A percentile compares a stretch with the other conserved stretches of the same genome.
Evolutionary conservation across 768 basidiomycete genomes (phyloP).

Genomic region (Daedalea quercina): DNA sequence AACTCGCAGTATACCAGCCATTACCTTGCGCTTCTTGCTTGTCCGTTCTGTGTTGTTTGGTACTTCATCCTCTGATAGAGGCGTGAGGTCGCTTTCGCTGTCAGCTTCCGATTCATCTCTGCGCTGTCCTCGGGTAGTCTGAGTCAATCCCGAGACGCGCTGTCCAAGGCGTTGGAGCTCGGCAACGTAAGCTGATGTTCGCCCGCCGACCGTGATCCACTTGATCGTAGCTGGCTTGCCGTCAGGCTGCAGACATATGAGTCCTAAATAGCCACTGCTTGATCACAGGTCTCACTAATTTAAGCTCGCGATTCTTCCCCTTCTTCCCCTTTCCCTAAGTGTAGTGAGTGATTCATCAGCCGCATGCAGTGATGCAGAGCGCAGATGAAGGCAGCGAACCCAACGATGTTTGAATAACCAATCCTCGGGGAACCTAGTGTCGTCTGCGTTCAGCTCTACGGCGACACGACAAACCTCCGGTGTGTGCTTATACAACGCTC

Average conservation of each 20-base stretch:
- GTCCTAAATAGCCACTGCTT: not conserved
- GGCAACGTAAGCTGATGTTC: slow-evolving; percentile 66
- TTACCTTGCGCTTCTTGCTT: slow-evolving; percentile 15
- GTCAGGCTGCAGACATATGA: slow-evolving; percentile 41
- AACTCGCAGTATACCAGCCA: not conserved
- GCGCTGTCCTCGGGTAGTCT: not conserved
- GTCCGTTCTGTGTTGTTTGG: slow-evolving; percentile 7
- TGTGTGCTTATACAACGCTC: slow-evolving; percentile 45
- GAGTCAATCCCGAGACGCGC: not conserved
- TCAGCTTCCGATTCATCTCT: not conserved
- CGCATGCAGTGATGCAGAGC: not conserved
- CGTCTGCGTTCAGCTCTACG: slow-evolving; percentile 66
- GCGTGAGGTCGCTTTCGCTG: slow-evolving; percentile 20
- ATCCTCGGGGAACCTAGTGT: slow-evolving; percentile 54
- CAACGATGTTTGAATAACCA: slow-evolving; percentile 70
- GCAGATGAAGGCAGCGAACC: slow-evolving; percentile 30
- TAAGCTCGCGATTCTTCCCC: slow-evolving; percentile 33
- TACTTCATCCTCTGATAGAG: slow-evolving; percentile 16
- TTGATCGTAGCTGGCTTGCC: slow-evolving; percentile 67
- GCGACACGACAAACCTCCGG: slow-evolving; percentile 51
- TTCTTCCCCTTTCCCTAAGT: slow-evolving; percentile 64
- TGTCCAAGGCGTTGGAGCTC: slow-evolving; percentile 45
- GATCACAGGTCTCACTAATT: slow-evolving; percentile 32
- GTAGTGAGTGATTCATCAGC: slow-evolving; percentile 3
- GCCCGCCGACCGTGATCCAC: slow-evolving; percentile 70